Evolutionary conservation across 495 filamentous ascomycete species (phyloP).

Genomic region (Jackrogersella minutella): DNA sequence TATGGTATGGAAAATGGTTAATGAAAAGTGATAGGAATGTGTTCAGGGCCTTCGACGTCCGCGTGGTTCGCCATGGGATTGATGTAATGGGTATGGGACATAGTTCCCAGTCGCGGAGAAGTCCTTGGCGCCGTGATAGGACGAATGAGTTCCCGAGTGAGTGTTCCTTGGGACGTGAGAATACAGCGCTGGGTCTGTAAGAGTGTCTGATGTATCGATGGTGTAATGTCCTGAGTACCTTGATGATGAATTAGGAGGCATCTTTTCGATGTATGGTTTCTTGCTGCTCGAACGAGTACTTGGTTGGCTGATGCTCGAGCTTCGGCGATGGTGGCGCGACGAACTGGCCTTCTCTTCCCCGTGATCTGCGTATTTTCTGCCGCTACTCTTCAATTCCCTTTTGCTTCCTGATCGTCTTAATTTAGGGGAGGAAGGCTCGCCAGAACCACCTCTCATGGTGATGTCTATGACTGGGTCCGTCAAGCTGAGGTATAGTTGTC

Average conservation of each 20-base stretch:
- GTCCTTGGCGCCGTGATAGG: not conserved
- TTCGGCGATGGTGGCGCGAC: slow-evolving; percentile 31
- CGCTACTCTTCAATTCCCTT: slow-evolving; percentile 24
- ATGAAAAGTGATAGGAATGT: not conserved
- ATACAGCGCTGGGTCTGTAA: slow-evolving; percentile 8
- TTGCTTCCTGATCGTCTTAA: slow-evolving; percentile 27
- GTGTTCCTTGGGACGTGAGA: slow-evolving; percentile 16
- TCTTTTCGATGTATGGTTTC: slow-evolving; percentile 43
- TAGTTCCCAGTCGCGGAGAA: slow-evolving; percentile 24
- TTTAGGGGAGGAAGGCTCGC: slow-evolving; percentile 26
- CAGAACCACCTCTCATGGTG: slow-evolving; percentile 33
- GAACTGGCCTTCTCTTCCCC: slow-evolving; percentile 23
- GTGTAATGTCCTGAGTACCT: slow-evolving; percentile 23
- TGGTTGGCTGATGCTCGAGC: slow-evolving; percentile 26
- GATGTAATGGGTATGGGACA: slow-evolving; percentile 27
- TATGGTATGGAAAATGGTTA: not conserved
- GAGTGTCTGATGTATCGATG: not conserved
- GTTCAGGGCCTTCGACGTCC: slow-evolving; percentile 17
- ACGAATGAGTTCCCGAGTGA: not conserved
- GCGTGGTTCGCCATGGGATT: not conserved
- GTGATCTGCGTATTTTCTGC: slow-evolving; percentile 24
- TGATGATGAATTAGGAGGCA: slow-evolving; percentile 23
- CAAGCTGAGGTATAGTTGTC: slow-evolving; percentile 20
- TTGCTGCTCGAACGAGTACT: slow-evolving; percentile 26
- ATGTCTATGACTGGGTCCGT: slow-evolving; percentile 20